phyloP scores from a whole-genome alignment of 257 asterid genomes.

The Rubia yunnanensis region DNA sequence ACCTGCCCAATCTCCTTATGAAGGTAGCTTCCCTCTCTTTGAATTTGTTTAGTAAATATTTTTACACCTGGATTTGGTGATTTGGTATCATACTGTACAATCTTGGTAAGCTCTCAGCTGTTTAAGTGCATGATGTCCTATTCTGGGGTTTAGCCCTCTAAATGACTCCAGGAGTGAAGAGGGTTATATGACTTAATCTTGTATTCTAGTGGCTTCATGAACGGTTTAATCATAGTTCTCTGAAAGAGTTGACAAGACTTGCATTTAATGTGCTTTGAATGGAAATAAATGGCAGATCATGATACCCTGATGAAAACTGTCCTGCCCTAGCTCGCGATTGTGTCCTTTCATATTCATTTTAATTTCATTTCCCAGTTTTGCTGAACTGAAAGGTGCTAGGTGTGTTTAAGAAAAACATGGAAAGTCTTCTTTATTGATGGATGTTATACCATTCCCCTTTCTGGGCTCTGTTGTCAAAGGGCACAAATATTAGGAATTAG shows the following conservation, averaged over 20 bases:
- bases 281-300: background rate
- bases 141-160: too few relatives aligned
- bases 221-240: background rate
- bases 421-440: background rate
- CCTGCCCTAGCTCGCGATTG: background rate
- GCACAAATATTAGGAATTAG: background rate
- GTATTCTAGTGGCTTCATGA: background rate
- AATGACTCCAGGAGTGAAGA: background rate
- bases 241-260: background rate
- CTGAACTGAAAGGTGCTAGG: background rate
- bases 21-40: slow-evolving; percentile 39
- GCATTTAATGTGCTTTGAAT: background rate
- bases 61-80: background rate
- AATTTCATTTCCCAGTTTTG: background rate
- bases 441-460: background rate
- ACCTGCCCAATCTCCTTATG: slow-evolving; percentile 96
- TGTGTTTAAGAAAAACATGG: background rate
- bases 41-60: background rate
- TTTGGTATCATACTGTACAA: background rate
- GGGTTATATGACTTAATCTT: background rate
- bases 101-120: background rate
- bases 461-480: background rate
- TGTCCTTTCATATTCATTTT: too few relatives aligned
- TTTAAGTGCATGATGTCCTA: background rate
- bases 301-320: background rate